Evolutionary conservation across 2,329 filamentous ascomycete species (phyloP).

Genomic region (Xylogone sp.): DNA sequence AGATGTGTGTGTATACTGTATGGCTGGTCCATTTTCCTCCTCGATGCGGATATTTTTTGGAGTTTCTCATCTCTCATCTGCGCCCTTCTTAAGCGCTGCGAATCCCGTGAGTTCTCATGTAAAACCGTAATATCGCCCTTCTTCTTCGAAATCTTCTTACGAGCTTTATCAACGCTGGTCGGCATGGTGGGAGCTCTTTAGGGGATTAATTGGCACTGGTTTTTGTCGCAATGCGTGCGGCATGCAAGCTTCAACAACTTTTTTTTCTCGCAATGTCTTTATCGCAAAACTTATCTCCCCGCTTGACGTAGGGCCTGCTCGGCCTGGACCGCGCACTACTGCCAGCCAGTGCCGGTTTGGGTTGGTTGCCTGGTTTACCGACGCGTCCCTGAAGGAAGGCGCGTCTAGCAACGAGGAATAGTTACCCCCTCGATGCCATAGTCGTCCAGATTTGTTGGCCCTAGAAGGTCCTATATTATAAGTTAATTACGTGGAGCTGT

Average conservation of each 20-base stretch:
- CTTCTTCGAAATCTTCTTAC: conserved; percentile 83
- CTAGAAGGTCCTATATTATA: not conserved
- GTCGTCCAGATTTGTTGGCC: not conserved
- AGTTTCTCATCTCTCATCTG: conserved; percentile 79
- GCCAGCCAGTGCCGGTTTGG: not conserved
- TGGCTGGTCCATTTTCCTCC: conserved; percentile 70
- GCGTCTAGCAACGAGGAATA: not conserved
- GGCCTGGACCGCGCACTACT: conserved; percentile 3
- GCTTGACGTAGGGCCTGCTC: conserved; percentile 4
- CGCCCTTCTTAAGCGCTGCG: conserved; percentile 75
- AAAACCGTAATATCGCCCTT: conserved; percentile 68
- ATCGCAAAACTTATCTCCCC: conserved; percentile 15
- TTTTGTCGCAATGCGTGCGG: not conserved
- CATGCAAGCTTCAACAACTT: not conserved
- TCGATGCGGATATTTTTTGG: conserved; percentile 63
- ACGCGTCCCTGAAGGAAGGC: conserved; percentile 5
- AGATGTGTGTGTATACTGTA: conserved; percentile 50
- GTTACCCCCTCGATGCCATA: not conserved
- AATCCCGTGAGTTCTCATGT: conserved; percentile 86
- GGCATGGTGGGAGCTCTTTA: conserved; percentile 55
- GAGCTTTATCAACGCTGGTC: conserved; percentile 73
- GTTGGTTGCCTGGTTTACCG: conserved; percentile 11
- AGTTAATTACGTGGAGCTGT: not conserved
- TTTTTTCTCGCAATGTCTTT: conserved; percentile 12
- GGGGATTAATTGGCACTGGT: conserved; percentile 1